Evolutionary conservation across 2,329 filamentous ascomycete genomes (phyloP), one percentile per base, ranked within the genome.

Genomic region (Talaromyces sp.): DNA sequence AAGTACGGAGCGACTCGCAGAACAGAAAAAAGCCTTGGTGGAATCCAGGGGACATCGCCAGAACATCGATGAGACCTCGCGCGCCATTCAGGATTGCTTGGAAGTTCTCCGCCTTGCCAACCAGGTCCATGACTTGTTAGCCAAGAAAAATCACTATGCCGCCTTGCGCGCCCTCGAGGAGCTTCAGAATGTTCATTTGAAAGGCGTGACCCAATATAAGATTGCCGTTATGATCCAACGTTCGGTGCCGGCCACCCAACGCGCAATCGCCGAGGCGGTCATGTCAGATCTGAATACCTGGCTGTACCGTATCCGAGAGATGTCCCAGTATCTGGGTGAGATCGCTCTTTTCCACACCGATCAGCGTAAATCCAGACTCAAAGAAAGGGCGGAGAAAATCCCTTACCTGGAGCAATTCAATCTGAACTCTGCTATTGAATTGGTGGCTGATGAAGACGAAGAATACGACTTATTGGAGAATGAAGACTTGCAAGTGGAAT

Each of bases 241-340:
- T 63, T 97, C 93, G 0, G 93, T 97, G 29, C 94, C 94, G 1
- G 86, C 90, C 3, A 97, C 91, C 1, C 91, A 96, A 66, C 91
- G 90, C 66, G 86, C 90, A 46, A 97, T 99, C 51, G 93, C 93
- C 3, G 93, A 97, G 73, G 91, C 92, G 13, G 94, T 99, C 61
- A 97, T 97, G 91, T 89, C 85, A 2, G 94, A 99, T 73, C 76
- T 99, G 50, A 97, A 97, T 68, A 97, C 91, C 0, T 99, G 94
- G 94, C 80, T 99, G 9, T 99, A 89, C 67, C 87, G 90, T 19
- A 96, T 99, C 58, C 86, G 94, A 65, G 94, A 99, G 72, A 96
- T 91, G 16, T 97, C 94, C 1, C 93, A 97, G 63, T 97, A 96
- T 58, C 77, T 99, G 7, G 94, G 94, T 4, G 94, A 99, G 70